A percentile compares a stretch with the other conserved stretches of the same genome.
These are phyloP conservation scores for Lunularia cruciata DNA, from an alignment of 225 moss, liverwort and hornwort species.

Conservation along the genomic window DNA sequence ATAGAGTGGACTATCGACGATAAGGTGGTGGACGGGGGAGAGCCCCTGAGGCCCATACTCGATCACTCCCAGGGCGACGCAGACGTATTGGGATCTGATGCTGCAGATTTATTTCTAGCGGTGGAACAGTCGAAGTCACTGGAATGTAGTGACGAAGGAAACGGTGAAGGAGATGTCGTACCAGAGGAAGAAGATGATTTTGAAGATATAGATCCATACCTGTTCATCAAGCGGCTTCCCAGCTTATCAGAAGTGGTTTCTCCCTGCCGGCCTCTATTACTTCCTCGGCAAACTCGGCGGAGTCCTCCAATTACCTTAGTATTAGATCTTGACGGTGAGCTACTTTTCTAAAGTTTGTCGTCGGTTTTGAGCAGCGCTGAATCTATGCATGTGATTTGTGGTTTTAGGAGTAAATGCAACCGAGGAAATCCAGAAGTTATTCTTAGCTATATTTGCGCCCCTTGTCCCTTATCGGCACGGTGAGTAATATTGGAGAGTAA, in stretches of 20 bases:
- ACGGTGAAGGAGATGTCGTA: constrained; percentile 29
- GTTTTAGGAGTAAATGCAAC: no score
- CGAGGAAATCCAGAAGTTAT: no score
- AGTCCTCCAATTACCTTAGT: constrained; percentile 50
- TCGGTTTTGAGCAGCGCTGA: no score
- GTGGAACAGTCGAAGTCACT: constrained; percentile 44
- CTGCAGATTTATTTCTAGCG: constrained; percentile 42
- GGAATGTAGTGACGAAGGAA: constrained; percentile 46
- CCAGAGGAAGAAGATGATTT: constrained; percentile 47
- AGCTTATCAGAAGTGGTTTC: constrained; percentile 43
- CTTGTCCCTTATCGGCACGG: no score
- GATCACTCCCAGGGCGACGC: constrained; percentile 30
- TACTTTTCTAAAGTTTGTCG: not conserved
- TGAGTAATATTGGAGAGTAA: no score
- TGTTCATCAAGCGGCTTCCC: constrained; percentile 50
- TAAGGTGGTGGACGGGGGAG: constrained; percentile 28
- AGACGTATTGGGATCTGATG: constrained; percentile 42
- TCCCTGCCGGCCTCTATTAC: constrained; percentile 41
- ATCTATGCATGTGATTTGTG: no score
- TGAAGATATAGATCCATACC: constrained; percentile 49
- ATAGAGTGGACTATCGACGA: constrained; percentile 41
- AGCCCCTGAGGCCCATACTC: constrained; percentile 12
- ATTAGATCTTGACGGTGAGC: constrained; percentile 50
- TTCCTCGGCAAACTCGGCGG: constrained; percentile 48
- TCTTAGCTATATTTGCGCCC: no score